phyloP scores from a whole-genome alignment of 192 early-diverging fungal species.

The Backusella luteola region DNA sequence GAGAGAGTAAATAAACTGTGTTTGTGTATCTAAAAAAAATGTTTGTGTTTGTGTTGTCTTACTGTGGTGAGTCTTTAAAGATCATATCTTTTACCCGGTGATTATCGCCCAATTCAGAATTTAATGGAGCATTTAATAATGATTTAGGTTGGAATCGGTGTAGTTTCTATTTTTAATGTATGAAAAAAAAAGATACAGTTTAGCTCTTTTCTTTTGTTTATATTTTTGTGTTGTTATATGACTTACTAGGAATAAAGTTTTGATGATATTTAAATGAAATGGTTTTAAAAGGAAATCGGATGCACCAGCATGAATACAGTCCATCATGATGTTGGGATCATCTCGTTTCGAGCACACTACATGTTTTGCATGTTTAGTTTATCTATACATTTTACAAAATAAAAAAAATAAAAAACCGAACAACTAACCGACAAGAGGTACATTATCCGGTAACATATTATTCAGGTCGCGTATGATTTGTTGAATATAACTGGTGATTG shows the following conservation, averaged over 20 bases:
- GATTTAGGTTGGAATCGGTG: slow-evolving; percentile 2
- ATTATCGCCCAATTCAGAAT: slow-evolving; percentile 5
- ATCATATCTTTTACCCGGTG: slow-evolving; percentile 3
- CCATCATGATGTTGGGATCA: slow-evolving; percentile 36
- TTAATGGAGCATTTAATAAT: slow-evolving; percentile 6
- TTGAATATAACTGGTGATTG: neutral
- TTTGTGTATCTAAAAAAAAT: neutral
- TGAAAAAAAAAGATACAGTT: neutral
- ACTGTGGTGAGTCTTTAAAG: slow-evolving; percentile 1
- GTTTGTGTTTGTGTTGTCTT: neutral
- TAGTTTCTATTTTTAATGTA: neutral
- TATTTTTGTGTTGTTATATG: neutral
- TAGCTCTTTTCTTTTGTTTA: neutral
- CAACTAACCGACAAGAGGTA: slow-evolving; percentile 19
- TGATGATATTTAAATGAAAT: slow-evolving; percentile 41
- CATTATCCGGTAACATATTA: slow-evolving; percentile 14
- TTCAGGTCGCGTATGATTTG: slow-evolving; percentile 15
- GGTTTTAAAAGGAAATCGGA: slow-evolving; percentile 53
- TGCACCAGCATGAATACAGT: slow-evolving; percentile 51
- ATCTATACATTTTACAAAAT: neutral
- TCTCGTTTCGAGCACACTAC: slow-evolving; percentile 39
- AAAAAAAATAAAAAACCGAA: neutral
- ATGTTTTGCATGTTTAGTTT: neutral
- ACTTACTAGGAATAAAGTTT: slow-evolving; percentile 53
- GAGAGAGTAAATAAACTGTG: neutral